Base-by-base conservation (phyloP, 306 rosid genomes). In the Quercus dentata region DNA sequence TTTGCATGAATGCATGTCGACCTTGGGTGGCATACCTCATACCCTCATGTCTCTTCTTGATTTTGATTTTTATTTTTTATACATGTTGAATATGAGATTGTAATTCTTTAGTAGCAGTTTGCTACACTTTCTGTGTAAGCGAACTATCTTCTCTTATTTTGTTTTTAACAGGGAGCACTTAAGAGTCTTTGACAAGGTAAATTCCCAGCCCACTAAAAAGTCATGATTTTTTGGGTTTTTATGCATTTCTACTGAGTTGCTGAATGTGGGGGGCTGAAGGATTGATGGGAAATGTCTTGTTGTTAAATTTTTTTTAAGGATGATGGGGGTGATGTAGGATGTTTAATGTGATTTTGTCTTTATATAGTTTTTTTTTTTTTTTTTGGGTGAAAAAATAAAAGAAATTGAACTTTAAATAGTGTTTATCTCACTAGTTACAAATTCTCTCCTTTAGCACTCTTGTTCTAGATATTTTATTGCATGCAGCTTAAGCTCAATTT, bases 401-500 rank as follows among this genome's bases (percentile, higher is more conserved):
- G 46, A 38, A 38, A 38, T 38, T 0, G 11, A 38, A 38, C 44
- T 64, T 64, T 17, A 31, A 28, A 2, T 33, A 14, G 21, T 19
- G 14, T 67, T 67, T 67, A 6, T 44, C 21, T 67, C 21, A 33
- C 21, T 70, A 71, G 54, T 71, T 59, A 27, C 57, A 38, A 17
- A 56, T 69, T 69, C 30, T 74, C 62, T 61, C 73, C 51, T 76
- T 21, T 27, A 68, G 15, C 58, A 56, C 61, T 61, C 38, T 73
- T 70, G 15, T 67, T 77, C 20, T 46, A 56, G 64, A 69, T 80
- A 12, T n/a, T 64, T 75, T 56, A 74, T 17, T 54, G 77, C 69
- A 38, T 79, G 68, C 73, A 75, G 80, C 78, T 78, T 78, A 81
- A 21, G 58, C 80, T 81, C 49, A 73, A 70, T 79, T 76, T 82